A percentile compares a stretch with the other conserved stretches of the same genome.
Evolutionary conservation across 2,329 filamentous ascomycete genomes (phyloP).

Genomic region (Sporothrix globosa): DNA sequence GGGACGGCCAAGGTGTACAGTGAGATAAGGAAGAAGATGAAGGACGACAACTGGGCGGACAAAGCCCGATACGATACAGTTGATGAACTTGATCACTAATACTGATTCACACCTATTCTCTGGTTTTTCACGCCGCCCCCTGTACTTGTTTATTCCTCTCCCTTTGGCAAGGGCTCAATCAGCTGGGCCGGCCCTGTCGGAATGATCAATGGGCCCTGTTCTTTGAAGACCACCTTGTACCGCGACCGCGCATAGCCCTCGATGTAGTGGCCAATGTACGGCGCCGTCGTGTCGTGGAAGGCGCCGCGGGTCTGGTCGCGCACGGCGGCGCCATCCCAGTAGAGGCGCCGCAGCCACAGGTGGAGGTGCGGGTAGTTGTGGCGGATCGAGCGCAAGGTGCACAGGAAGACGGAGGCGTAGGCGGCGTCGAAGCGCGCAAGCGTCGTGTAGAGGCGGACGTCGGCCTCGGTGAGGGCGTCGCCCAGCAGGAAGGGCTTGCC

Average conservation of each 20-base stretch:
- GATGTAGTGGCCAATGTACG: conserved; percentile 25
- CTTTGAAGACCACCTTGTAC: conserved; percentile 25
- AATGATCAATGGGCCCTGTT: conserved; percentile 23
- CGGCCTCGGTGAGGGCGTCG: conserved; percentile 66
- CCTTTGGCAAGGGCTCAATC: conserved; percentile 26
- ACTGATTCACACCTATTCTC: too few relatives aligned
- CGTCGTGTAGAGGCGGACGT: conserved; percentile 69
- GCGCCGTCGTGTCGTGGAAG: conserved; percentile 19
- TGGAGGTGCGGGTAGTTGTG: conserved; percentile 71
- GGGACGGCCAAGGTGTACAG: not conserved
- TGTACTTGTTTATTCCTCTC: not conserved
- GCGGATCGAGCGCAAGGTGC: conserved; percentile 65
- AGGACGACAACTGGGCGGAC: not conserved
- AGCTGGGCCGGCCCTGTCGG: conserved; percentile 25
- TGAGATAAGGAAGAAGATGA: not conserved
- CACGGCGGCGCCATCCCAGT: conserved; percentile 42
- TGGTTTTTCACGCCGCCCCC: too few relatives aligned
- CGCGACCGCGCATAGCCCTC: conserved; percentile 29
- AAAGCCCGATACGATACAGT: not conserved
- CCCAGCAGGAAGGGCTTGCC: conserved; percentile 65
- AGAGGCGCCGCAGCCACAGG: conserved; percentile 69
- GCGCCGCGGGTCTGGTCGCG: conserved; percentile 25
- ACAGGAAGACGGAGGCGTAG: conserved; percentile 68
- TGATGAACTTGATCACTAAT: too few relatives aligned
- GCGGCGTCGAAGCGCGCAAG: conserved; percentile 69